These are phyloP conservation scores for Solanum lignicaule DNA, from an alignment of 257 asterid species.

Conservation along the genomic window DNA sequence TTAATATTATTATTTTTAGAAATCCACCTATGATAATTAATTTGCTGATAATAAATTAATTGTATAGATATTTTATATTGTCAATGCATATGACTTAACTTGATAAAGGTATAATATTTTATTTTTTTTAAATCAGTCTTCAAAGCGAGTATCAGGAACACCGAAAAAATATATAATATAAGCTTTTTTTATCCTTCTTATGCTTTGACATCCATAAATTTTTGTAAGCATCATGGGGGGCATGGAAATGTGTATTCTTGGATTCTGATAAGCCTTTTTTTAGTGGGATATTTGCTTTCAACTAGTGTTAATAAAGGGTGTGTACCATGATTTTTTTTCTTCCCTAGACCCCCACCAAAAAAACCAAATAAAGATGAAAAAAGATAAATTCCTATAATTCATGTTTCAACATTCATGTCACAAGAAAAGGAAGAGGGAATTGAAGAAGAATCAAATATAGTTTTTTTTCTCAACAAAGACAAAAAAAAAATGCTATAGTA, in stretches of 20 bases:
- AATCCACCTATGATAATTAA: not conserved
- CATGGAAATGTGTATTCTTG: conserved; percentile 24
- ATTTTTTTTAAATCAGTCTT: not conserved
- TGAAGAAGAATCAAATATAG: not conserved
- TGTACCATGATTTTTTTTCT: not conserved
- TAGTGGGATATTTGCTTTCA: conserved; percentile 14
- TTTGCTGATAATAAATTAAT: not conserved
- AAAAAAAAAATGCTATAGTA: not conserved
- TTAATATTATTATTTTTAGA: not conserved
- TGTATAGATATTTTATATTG: not conserved
- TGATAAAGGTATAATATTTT: not conserved
- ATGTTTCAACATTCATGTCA: not conserved
- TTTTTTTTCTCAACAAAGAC: not conserved
- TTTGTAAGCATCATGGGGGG: conserved; percentile 25
- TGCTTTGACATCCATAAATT: conserved; percentile 20
- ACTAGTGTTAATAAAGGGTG: conserved; percentile 14
- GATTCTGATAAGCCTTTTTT: conserved; percentile 18
- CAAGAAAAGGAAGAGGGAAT: not conserved
- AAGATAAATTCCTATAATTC: not conserved
- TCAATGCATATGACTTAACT: not conserved
- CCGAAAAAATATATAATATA: not conserved
- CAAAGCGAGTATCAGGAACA: no score
- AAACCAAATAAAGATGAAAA: not conserved
- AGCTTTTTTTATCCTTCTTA: conserved; percentile 6
- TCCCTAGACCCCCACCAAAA: not conserved